A percentile compares a stretch with the other conserved stretches of the same genome.
Evolutionary conservation across 2,329 filamentous ascomycete genomes (phyloP).

Genomic region (Diaporthe eres): DNA sequence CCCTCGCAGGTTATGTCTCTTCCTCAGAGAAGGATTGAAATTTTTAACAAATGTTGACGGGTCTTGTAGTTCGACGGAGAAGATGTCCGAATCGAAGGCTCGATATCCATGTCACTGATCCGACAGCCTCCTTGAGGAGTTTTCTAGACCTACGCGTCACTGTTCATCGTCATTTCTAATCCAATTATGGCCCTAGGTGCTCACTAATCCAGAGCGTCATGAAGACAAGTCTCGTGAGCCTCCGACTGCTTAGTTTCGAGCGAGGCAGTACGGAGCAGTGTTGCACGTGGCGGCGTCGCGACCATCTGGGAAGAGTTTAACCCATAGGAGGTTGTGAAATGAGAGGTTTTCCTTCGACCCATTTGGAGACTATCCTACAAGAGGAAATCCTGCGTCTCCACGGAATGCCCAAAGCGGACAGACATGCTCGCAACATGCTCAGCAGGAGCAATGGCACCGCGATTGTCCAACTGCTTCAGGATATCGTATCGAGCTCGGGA

Average conservation of each 20-base stretch:
- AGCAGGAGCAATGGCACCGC: not conserved
- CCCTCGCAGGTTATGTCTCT: not conserved
- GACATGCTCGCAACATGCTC: not conserved
- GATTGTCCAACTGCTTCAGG: not conserved
- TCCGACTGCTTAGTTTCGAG: no score
- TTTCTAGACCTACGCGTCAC: no score
- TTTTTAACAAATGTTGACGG: not conserved
- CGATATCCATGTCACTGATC: not conserved
- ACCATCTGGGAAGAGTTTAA: not conserved
- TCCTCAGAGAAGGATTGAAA: not conserved
- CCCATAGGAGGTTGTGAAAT: not conserved
- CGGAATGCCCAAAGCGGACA: not conserved
- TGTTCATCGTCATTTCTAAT: no score
- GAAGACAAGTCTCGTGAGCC: no score
- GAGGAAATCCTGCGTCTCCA: not conserved
- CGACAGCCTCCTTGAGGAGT: not conserved
- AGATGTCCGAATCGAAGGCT: not conserved
- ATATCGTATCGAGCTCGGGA: slow-evolving; percentile 6
- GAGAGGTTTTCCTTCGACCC: not conserved
- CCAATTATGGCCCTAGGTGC: no score
- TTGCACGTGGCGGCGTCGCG: no score
- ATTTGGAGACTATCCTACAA: no score
- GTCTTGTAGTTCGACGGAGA: not conserved
- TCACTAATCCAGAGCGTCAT: no score
- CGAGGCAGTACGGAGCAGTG: no score